These are phyloP conservation scores for Parvularia atlantis DNA, from an alignment of 78 protist genomes.

Conservation along the genomic window DNA sequence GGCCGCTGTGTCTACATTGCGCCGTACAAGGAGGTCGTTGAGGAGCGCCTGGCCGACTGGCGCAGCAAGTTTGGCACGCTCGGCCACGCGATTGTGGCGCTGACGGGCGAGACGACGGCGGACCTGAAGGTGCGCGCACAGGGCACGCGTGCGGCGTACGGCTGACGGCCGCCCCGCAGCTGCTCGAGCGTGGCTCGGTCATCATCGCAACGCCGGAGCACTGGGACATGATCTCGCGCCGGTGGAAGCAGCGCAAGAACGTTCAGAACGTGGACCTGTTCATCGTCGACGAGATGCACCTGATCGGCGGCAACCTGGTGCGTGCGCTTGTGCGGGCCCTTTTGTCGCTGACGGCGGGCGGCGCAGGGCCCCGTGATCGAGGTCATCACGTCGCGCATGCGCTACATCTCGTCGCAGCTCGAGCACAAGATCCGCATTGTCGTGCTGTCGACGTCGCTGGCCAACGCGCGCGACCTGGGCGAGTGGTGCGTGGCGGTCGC, in stretches of 20 bases:
- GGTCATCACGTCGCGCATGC: conserved; percentile 74
- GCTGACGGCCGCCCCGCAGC: too few species aligned
- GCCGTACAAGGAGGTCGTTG: conserved; percentile 27
- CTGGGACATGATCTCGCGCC: conserved; percentile 85
- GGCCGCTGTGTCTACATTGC: conserved; percentile 42
- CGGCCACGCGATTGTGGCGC: conserved; percentile 32
- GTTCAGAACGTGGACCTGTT: conserved; percentile 59
- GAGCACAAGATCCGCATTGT: conserved; percentile 60
- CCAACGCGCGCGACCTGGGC: conserved; percentile 41
- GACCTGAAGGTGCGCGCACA: conserved; percentile 45
- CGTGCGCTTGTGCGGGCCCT: too few species aligned
- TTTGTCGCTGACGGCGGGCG: too few species aligned
- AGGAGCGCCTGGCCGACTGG: conserved; percentile 7
- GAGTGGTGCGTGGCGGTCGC: too few species aligned
- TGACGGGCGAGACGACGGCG: conserved; percentile 52
- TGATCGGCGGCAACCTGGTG: conserved; percentile 80
- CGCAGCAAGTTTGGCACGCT: conserved; percentile 3
- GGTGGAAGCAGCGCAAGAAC: conserved; percentile 74
- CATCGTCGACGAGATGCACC: conserved; percentile 84
- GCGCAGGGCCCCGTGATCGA: conserved; percentile 76
- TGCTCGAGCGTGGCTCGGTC: not conserved
- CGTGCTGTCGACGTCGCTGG: conserved; percentile 54
- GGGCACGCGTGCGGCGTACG: not conserved
- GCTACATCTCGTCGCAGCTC: conserved; percentile 67
- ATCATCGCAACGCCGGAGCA: conserved; percentile 65